These are phyloP conservation scores for Ceriops decandra DNA, from an alignment of 345 rosid genomes.

Conservation along the genomic window DNA sequence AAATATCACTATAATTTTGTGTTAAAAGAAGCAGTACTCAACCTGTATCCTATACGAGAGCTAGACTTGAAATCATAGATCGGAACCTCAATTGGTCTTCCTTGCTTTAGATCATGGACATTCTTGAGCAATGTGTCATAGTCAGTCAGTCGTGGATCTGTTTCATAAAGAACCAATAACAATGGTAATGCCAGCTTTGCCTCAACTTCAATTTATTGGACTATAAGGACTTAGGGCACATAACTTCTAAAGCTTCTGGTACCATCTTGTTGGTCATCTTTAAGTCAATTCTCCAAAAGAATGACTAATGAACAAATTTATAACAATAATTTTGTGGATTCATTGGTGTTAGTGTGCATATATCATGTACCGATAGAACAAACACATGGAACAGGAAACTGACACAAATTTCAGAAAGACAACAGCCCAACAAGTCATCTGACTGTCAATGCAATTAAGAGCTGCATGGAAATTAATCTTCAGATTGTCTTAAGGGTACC, in stretches of 20 bases:
- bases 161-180: conserved; percentile 16
- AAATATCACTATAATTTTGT: conserved; percentile 10
- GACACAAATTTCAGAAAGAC: not conserved
- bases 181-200: conserved; percentile 8
- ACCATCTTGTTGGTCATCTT: not conserved
- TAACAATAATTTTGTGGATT: not conserved
- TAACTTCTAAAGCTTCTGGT: not conserved
- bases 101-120: conserved; percentile 71
- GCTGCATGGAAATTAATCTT: too few relatives aligned
- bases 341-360: not conserved
- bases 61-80: conserved; percentile 95
- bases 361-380: too few relatives aligned
- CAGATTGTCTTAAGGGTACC: not conserved
- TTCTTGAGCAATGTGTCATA: conserved; percentile 83
- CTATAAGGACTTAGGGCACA: not conserved
- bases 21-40: conserved; percentile 15
- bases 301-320: not conserved
- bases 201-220: conserved; percentile 8
- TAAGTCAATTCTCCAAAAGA: not conserved
- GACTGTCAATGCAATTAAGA: too few relatives aligned
- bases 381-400: not conserved
- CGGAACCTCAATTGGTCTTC: conserved; percentile 77
- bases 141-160: conserved; percentile 98
- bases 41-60: conserved; percentile 93
- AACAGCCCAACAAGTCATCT: not conserved